A percentile compares a stretch with the other conserved stretches of the same genome.
phyloP scores from a whole-genome alignment of 2,329 filamentous ascomycete genomes.

The Didymella sp. region DNA sequence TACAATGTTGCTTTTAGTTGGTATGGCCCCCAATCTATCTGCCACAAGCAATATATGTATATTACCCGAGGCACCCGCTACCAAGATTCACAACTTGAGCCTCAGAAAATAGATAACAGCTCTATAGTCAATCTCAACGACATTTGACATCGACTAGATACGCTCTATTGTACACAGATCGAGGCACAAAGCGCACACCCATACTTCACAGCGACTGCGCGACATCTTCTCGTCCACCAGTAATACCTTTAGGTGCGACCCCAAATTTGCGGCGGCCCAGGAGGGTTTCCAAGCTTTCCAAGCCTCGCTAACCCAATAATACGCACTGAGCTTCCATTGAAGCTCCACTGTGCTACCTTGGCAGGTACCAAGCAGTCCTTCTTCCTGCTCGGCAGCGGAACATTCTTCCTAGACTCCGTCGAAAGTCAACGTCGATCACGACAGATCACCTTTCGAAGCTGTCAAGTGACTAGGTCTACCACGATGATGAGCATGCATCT shows the following conservation, averaged over 20 bases:
- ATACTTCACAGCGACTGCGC: not conserved
- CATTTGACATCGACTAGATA: not conserved
- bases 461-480: conserved; percentile 6
- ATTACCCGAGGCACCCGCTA: conserved; percentile 7
- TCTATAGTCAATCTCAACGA: not conserved
- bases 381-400: conserved; percentile 10
- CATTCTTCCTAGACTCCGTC: conserved; percentile 9
- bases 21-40: conserved; percentile 6
- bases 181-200: not conserved
- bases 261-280: conserved; percentile 1
- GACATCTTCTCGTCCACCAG: not conserved
- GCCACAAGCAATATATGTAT: conserved; percentile 11
- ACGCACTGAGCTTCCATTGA: not conserved
- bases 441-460: not conserved
- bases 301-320: conserved; percentile 2
- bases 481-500: not conserved
- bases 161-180: not conserved
- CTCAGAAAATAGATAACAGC: not conserved
- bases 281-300: conserved; percentile 10
- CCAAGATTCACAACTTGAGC: conserved; percentile 10
- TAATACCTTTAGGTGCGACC: not conserved
- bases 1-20: not conserved
- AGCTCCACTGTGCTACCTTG: conserved; percentile 4
- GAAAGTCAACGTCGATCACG: not conserved
- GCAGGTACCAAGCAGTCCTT: conserved; percentile 2